Evolutionary conservation across 768 basidiomycete species (phyloP), one percentile per base, ranked within the genome.

Genomic region (Chlorophyllum brunneum): DNA sequence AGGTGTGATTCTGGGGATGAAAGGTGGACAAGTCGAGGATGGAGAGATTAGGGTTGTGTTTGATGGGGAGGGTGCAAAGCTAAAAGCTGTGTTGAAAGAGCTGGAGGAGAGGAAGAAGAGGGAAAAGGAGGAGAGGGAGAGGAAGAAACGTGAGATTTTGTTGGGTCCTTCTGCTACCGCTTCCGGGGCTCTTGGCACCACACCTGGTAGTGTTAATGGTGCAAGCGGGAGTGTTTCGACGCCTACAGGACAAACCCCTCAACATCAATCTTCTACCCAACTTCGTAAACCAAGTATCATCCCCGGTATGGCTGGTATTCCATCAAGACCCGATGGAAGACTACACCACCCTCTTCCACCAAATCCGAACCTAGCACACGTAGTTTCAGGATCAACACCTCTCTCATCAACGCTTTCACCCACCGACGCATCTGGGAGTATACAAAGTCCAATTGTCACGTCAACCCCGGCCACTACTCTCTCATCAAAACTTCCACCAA

Each of bases 21-120:
- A 61, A 52, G 67, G 65, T 0, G 81, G 49, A 16, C 13, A 43
- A 6, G 43, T 23, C 4, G 36, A 77, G 16, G 75, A 68, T 1
- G 81, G 85, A 54, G 81, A 82, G 61, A 78, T 95, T 61, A 75
- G 76, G 26, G 89, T 88, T 5, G 86, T 89, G 10, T 74, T 93
- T 45, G 95, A 98, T 65, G 83, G 82, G 0, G 86, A 92, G 54
- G 85, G 86, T 3, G 64, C 71, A 55, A 76, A 78, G 57, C 64
- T 86, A 56, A 80, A 78, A 51, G 83, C 82, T 6, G 81, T 88
- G 18, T 67, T 87, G 64, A 80, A 79, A 59, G 86, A 85, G 66
- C 61, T 85, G 57, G 82, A 87, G 68, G 75, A 75, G 65, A 61
- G 70, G 72, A 63, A 77, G 71, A 65, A 74, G 76, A 56, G 72